Conservation (phyloP, 192 early-diverging fungal species). For the Backusella luteola region DNA sequence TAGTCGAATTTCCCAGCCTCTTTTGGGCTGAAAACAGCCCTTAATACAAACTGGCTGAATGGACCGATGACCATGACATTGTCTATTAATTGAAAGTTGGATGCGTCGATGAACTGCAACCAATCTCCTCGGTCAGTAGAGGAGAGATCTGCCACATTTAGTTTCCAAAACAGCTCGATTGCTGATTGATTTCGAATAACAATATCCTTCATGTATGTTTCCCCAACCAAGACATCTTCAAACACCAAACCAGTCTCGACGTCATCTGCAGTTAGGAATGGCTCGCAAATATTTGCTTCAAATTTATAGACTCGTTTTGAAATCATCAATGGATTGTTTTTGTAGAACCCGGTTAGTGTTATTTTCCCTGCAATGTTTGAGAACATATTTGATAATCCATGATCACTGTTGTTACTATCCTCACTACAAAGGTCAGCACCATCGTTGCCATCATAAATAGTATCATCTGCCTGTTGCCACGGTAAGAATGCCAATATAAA, state of each 20-base stretch:
- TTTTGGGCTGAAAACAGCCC: conserved; percentile 81
- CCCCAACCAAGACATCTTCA: conserved; percentile 89
- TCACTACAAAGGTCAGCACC: neutral
- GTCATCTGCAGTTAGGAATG: conserved; percentile 89
- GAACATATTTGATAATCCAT: neutral
- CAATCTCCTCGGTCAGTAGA: conserved; percentile 50
- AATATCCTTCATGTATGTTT: conserved; percentile 87
- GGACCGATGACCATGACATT: conserved; percentile 60
- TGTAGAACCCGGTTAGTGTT: neutral
- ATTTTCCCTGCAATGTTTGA: neutral
- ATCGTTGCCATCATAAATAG: conserved; percentile 35
- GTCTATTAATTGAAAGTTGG: conserved; percentile 52
- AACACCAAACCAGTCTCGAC: conserved; percentile 87
- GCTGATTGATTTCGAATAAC: conserved; percentile 87
- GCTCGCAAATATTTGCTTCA: conserved; percentile 77
- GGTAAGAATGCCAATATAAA: conserved; percentile 84
- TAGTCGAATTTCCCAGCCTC: conserved; percentile 90
- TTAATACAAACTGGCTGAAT: conserved; percentile 65
- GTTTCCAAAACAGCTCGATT: conserved; percentile 85
- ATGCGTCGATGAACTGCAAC: conserved; percentile 75
- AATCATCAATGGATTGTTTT: conserved; percentile 51
- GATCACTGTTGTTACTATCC: neutral
- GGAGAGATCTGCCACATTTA: conserved; percentile 68
- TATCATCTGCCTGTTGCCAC: conserved; percentile 15
- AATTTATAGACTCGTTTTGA: conserved; percentile 47